Conservation (phyloP, 2,329 filamentous ascomycete genomes). For the Neospermospora avenae region DNA sequence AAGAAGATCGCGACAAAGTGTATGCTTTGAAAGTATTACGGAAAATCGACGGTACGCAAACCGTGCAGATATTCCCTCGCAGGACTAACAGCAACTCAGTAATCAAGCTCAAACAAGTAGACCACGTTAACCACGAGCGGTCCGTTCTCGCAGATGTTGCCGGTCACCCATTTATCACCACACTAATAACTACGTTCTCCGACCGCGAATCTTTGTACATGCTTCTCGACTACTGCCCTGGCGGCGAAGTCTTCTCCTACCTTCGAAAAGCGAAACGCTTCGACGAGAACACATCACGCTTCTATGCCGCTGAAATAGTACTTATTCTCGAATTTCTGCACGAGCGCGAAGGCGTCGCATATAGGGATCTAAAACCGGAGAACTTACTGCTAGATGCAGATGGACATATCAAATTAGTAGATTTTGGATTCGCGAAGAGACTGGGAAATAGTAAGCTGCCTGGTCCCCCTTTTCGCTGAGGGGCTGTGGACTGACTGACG, state of each 20-base stretch:
- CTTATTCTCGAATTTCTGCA: conserved; percentile 78
- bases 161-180: conserved; percentile 81
- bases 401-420: conserved; percentile 78
- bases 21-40: conserved; percentile 79
- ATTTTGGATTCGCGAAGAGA: conserved; percentile 83
- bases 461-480: not conserved
- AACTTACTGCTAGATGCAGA: conserved; percentile 75
- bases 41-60: conserved; percentile 50
- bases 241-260: conserved; percentile 82
- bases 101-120: conserved; percentile 80
- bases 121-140: conserved; percentile 82
- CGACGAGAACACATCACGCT: conserved; percentile 72
- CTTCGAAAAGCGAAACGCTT: conserved; percentile 74
- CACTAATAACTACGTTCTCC: conserved; percentile 73
- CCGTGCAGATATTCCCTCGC: not conserved
- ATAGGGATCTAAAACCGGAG: conserved; percentile 79
- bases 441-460: conserved; percentile 53
- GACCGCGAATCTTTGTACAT: conserved; percentile 78
- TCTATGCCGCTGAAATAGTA: conserved; percentile 82
- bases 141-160: conserved; percentile 73
- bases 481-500: conserved; percentile 13
- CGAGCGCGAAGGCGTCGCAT: conserved; percentile 74
- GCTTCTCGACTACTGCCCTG: conserved; percentile 79
- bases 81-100: conserved; percentile 43
- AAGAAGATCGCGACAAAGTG: conserved; percentile 60